Base-by-base conservation (phyloP, 108 stramenopile species). In the Nannochloropsis salina region DNA sequence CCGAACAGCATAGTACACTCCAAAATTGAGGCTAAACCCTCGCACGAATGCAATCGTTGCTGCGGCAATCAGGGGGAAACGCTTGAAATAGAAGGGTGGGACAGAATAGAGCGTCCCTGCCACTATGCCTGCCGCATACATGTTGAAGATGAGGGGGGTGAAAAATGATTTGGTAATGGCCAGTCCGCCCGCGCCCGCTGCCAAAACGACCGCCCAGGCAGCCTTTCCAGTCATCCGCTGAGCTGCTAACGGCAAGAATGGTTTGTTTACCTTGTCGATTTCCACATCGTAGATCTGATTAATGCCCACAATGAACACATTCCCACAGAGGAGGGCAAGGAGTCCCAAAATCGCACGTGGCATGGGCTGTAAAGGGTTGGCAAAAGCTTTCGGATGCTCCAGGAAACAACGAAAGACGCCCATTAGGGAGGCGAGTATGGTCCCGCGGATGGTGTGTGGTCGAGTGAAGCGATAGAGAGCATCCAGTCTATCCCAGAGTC, bases 271-370 rank as follows among this genome's bases (percentile, higher is more conserved):
- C 87, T 95, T 92, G 87, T 98, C 97, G 86, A 98, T 96, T 21
- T 95, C 93, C 81, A 94, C 93, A 87, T 98, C 97, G 86, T 93
- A 98, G 83, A 98, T 96, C 83, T 98, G 97, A 90, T 98, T 98
- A 83, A 98, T 98, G 31, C 97, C 97, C 43, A 98, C 97, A 89
- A 98, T 98, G 80, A 95, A 98, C 8, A 95, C 95, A 92, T 98
- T 98, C 80, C 97, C 97, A 83, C 95, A 84, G 40, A 98, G 90
- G 43, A 98, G 87, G 42, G 96, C 95, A 21, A 95, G 31, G 94
- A 97, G 93, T 15, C 97, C 97, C 42, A 95, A 85, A 11, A 92
- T 44, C 11, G 97, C 97, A 79, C 94, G 87, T 5, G 96, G 96
- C 8, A 98, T 82, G 44, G 83, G 86, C 89, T 85, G 93, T 95